Evolutionary conservation across 306 rosid species (phyloP).

Genomic region (Luffa acutangula): DNA sequence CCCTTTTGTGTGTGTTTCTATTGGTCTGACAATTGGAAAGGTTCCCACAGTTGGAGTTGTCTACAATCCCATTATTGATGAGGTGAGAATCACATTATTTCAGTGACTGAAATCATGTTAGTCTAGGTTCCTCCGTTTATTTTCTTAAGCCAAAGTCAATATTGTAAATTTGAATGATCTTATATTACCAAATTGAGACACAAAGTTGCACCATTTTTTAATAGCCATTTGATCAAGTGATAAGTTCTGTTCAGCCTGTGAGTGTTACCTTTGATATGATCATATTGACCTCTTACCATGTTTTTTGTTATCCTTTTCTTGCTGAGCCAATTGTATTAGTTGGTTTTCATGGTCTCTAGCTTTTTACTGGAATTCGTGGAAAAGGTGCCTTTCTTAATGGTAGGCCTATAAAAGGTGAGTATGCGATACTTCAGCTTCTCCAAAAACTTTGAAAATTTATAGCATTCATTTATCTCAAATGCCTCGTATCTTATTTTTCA

Average conservation of each 20-base stretch:
- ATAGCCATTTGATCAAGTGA: not conserved
- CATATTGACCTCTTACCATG: constrained; percentile 2
- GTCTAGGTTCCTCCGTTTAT: not conserved
- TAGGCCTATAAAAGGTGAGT: constrained; percentile 67
- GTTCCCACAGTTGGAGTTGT: constrained; percentile 82
- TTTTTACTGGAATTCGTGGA: constrained; percentile 73
- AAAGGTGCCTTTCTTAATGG: constrained; percentile 84
- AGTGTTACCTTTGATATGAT: not conserved
- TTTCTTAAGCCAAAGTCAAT: not conserved
- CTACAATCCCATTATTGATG: constrained; percentile 84
- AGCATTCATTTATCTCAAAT: not conserved
- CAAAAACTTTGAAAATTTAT: constrained; percentile 4
- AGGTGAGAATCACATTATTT: constrained; percentile 39
- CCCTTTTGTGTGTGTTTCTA: constrained; percentile 91
- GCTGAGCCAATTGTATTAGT: constrained; percentile 15
- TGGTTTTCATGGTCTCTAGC: constrained; percentile 31
- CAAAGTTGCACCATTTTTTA: not conserved
- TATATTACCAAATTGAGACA: not conserved
- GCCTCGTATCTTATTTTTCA: constrained; percentile 34
- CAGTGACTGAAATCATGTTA: not conserved
- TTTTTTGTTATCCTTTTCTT: constrained; percentile 5
- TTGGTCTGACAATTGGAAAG: constrained; percentile 86
- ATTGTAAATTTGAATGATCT: not conserved
- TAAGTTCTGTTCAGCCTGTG: not conserved
- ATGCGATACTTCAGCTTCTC: not conserved